Evolutionary conservation across 2,329 filamentous ascomycete genomes (phyloP).

Genomic region (Thermoascus crustaceus): DNA sequence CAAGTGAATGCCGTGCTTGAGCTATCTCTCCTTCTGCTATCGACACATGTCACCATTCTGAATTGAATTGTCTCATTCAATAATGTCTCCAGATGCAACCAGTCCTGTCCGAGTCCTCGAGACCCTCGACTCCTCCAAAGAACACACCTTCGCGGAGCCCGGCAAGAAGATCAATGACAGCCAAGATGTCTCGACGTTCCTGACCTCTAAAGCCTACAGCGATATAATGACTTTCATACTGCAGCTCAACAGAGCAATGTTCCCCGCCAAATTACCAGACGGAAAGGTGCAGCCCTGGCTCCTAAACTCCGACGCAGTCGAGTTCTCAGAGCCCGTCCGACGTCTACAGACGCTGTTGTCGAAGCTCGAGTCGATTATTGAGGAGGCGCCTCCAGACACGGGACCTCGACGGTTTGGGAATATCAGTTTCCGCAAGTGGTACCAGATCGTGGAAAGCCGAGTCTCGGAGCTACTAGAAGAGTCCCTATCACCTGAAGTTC

Average conservation of each 20-base stretch:
- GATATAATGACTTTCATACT: conserved; percentile 82
- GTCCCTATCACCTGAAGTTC: conserved; percentile 45
- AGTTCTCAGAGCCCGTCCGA: conserved; percentile 51
- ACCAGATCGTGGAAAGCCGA: conserved; percentile 56
- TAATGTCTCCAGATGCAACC: conserved; percentile 16
- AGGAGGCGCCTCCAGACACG: conserved; percentile 72
- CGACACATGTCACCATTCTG: too few relatives aligned
- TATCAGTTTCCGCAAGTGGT: conserved; percentile 80
- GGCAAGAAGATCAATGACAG: conserved; percentile 77
- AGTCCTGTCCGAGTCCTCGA: conserved; percentile 29
- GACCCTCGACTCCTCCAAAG: conserved; percentile 39
- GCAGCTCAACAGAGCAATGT: conserved; percentile 81
- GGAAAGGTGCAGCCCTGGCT: conserved; percentile 43
- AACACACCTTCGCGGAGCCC: conserved; percentile 58
- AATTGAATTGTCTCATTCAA: conserved; percentile 6
- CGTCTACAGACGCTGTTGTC: conserved; percentile 59
- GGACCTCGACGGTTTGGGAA: conserved; percentile 90
- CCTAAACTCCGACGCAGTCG: conserved; percentile 32
- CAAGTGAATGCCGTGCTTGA: too few relatives aligned
- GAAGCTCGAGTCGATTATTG: conserved; percentile 58
- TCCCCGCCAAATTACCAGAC: conserved; percentile 52
- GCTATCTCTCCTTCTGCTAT: neutral
- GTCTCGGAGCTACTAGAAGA: conserved; percentile 49
- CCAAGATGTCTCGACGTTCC: conserved; percentile 71
- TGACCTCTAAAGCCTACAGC: conserved; percentile 71